Evolutionary conservation across 495 filamentous ascomycete species (phyloP).

Genomic region (Podospora fimiseda): DNA sequence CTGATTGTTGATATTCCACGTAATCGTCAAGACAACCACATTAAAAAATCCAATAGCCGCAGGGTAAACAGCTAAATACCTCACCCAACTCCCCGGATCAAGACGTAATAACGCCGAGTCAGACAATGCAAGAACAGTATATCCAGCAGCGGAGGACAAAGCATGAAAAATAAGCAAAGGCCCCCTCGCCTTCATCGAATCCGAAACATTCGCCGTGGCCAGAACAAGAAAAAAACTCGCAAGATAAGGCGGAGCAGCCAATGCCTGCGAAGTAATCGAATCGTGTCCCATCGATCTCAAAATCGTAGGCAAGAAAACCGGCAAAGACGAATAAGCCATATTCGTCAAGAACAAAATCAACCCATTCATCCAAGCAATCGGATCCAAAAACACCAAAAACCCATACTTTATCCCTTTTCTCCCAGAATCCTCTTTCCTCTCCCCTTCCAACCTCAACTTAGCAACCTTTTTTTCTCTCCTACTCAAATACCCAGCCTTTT

Average conservation of each 20-base stretch:
- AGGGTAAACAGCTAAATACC: constrained; percentile 65
- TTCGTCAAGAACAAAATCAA: constrained; percentile 52
- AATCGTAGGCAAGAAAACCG: constrained; percentile 80
- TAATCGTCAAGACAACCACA: constrained; percentile 63
- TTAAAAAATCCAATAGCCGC: constrained; percentile 66
- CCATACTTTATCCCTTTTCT: too few species aligned
- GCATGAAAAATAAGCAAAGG: constrained; percentile 57
- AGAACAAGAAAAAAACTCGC: constrained; percentile 68
- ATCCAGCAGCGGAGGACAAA: constrained; percentile 53
- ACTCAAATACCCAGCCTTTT: constrained; percentile 62
- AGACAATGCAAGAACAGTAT: constrained; percentile 51
- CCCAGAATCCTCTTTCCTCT: too few species aligned
- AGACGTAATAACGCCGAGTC: constrained; percentile 9
- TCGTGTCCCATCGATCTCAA: constrained; percentile 70
- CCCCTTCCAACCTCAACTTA: constrained; percentile 47
- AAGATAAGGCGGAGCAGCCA: constrained; percentile 75
- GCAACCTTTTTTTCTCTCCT: constrained; percentile 70
- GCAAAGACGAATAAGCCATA: constrained; percentile 70
- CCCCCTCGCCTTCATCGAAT: constrained; percentile 57
- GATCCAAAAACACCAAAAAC: too few species aligned
- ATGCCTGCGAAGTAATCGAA: constrained; percentile 64
- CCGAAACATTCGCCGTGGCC: constrained; percentile 60
- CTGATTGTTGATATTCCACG: constrained; percentile 73
- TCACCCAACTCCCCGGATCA: constrained; percentile 26
- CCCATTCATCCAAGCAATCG: constrained; percentile 63